Evolutionary conservation across 2,329 filamentous ascomycete genomes (phyloP).

Genomic region (Falciphora oryzae): DNA sequence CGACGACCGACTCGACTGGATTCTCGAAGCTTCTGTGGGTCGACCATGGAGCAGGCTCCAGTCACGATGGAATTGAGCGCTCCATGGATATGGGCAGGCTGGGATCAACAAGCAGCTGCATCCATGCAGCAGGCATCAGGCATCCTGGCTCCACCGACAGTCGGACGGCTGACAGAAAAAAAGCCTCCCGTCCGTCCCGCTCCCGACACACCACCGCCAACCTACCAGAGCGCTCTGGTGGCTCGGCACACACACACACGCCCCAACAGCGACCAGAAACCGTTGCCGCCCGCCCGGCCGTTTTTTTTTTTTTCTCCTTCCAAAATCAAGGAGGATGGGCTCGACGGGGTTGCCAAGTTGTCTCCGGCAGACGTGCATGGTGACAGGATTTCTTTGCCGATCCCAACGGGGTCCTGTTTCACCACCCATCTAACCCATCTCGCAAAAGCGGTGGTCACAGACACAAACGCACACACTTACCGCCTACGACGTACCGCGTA

Average conservation of each 20-base stretch:
- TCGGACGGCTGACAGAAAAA: background rate
- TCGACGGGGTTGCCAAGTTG: background rate
- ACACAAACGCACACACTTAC: background rate
- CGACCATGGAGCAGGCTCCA: background rate
- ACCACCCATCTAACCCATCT: background rate
- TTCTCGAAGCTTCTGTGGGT: constrained; percentile 43
- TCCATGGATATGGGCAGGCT: constrained; percentile 1
- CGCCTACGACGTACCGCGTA: background rate
- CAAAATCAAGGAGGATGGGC: background rate
- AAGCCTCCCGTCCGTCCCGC: background rate
- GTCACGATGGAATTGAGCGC: background rate
- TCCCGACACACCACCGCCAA: background rate
- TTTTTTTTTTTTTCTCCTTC: background rate
- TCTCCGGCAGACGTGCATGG: background rate
- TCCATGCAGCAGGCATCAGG: background rate
- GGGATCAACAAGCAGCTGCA: background rate
- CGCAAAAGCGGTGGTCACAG: background rate
- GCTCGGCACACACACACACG: no score
- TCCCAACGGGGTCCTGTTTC: background rate
- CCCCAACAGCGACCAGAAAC: background rate
- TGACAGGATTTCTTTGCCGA: background rate
- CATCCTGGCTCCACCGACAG: background rate
- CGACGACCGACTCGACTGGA: constrained; percentile 11
- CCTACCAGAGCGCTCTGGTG: background rate
- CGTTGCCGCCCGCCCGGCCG: background rate